Percentiles rank a stretch among this genome's conserved stretches.
Evolutionary conservation across 2,329 filamentous ascomycete species (phyloP).

Genomic region (Scleromitrula shiraiana): DNA sequence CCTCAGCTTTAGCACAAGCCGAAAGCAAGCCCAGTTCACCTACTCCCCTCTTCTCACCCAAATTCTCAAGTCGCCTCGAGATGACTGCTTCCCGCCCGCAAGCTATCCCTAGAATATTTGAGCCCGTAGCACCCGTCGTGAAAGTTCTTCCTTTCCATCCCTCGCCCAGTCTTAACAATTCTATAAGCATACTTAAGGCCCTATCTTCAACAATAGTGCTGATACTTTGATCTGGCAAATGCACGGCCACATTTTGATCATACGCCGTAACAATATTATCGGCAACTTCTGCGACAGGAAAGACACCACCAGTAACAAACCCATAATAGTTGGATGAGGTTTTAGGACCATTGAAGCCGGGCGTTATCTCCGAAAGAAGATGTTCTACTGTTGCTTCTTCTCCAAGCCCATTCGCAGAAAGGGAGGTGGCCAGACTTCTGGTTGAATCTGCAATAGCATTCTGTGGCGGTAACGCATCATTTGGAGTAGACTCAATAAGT

Average conservation of each 20-base stretch:
- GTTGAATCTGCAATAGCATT: constrained; percentile 10
- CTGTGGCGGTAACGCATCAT: constrained; percentile 21
- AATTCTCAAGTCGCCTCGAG: constrained; percentile 28
- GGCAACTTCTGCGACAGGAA: constrained; percentile 71
- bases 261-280: constrained; percentile 75
- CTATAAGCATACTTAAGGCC: constrained; percentile 60
- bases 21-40: constrained; percentile 62
- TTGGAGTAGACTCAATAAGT: constrained; percentile 16
- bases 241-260: constrained; percentile 80
- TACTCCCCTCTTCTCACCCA: constrained; percentile 37
- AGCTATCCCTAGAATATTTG: constrained; percentile 57
- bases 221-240: constrained; percentile 68
- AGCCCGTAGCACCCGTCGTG: constrained; percentile 63
- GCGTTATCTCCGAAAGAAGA: constrained; percentile 37
- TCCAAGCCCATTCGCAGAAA: constrained; percentile 37
- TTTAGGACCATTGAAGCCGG: constrained; percentile 30
- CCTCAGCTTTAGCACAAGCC: constrained; percentile 55
- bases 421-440: constrained; percentile 11
- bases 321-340: constrained; percentile 58
- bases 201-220: constrained; percentile 69
- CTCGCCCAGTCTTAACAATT: constrained; percentile 54
- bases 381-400: constrained; percentile 35
- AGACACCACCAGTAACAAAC: constrained; percentile 77
- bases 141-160: constrained; percentile 69
- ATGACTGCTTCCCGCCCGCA: constrained; percentile 65